Evolutionary conservation across 2,329 filamentous ascomycete genomes (phyloP).

Genomic region (Phialophora expanda): DNA sequence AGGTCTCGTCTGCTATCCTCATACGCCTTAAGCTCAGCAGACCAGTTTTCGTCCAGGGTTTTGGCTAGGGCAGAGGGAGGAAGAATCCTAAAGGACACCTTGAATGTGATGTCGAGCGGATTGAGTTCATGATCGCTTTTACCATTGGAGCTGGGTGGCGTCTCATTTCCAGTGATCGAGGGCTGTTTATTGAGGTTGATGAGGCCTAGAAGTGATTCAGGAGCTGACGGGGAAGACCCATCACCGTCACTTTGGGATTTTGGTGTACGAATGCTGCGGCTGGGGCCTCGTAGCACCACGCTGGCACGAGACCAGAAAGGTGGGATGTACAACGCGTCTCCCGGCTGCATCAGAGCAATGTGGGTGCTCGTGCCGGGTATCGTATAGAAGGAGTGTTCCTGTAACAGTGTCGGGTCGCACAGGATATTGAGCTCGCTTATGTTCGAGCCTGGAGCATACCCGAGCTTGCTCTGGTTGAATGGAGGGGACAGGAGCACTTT

Average conservation of each 20-base stretch:
- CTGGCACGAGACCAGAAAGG: slow-evolving; percentile 69
- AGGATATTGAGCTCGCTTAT: slow-evolving; percentile 56
- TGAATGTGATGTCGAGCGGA: slow-evolving; percentile 72
- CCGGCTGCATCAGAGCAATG: slow-evolving; percentile 68
- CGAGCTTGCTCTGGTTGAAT: slow-evolving; percentile 70
- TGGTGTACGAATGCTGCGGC: background rate
- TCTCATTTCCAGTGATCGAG: slow-evolving; percentile 2
- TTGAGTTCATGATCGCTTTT: background rate
- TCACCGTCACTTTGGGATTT: background rate
- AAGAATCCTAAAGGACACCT: slow-evolving; percentile 81
- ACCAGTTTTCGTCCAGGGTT: slow-evolving; percentile 83
- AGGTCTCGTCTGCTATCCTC: slow-evolving; percentile 78
- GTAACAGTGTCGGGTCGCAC: slow-evolving; percentile 58
- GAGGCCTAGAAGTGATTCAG: background rate
- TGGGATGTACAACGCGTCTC: slow-evolving; percentile 80
- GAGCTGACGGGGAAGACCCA: background rate
- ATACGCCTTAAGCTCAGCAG: slow-evolving; percentile 80
- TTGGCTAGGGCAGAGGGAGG: slow-evolving; percentile 66
- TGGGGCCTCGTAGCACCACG: slow-evolving; percentile 1
- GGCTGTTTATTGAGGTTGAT: background rate
- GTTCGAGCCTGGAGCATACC: slow-evolving; percentile 75
- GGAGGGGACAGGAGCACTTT: slow-evolving; percentile 78
- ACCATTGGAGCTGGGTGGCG: slow-evolving; percentile 4
- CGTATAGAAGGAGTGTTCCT: slow-evolving; percentile 54
- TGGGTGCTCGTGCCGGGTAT: slow-evolving; percentile 70